Evolutionary conservation across 2,329 filamentous ascomycete species (phyloP).

Genomic region (Diaporthe australafricana): DNA sequence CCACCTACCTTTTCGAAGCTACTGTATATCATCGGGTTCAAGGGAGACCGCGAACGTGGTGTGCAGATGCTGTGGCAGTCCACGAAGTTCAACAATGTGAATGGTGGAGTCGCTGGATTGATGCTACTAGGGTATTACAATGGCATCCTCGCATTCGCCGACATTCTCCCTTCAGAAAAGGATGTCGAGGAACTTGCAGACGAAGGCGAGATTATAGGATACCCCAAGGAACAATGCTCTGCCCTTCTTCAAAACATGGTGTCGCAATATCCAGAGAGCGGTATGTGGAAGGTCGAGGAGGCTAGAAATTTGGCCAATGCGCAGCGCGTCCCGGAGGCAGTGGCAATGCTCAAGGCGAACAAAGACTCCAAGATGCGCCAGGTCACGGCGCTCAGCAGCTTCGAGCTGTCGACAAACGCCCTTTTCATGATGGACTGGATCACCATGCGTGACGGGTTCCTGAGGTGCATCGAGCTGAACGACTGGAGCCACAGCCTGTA

Average conservation of each 20-base stretch:
- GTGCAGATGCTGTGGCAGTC: conserved; percentile 91
- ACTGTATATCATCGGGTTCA: conserved; percentile 89
- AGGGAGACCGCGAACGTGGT: conserved; percentile 85
- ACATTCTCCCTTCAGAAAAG: conserved; percentile 79
- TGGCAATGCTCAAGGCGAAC: conserved; percentile 72
- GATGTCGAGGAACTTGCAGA: conserved; percentile 60
- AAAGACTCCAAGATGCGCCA: conserved; percentile 83
- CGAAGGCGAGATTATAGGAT: conserved; percentile 73
- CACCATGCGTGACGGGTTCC: conserved; percentile 79
- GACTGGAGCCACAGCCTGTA: conserved; percentile 93
- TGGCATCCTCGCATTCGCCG: conserved; percentile 84
- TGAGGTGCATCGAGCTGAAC: conserved; percentile 82
- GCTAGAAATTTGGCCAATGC: conserved; percentile 79
- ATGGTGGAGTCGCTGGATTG: conserved; percentile 89
- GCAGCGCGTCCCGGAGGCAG: conserved; percentile 73
- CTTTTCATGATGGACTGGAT: conserved; percentile 85
- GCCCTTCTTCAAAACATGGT: conserved; percentile 80
- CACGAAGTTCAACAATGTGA: conserved; percentile 86
- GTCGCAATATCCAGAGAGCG: conserved; percentile 80
- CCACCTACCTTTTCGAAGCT: conserved; percentile 91
- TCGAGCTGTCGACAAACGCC: conserved; percentile 82
- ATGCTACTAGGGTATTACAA: conserved; percentile 90
- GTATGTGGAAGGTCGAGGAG: conserved; percentile 90
- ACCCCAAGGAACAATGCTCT: conserved; percentile 76
- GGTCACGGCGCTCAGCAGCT: conserved; percentile 85